Base-by-base conservation (phyloP, 164 flowering plant genomes). In the Kalanchoe fedtschenkoi region DNA sequence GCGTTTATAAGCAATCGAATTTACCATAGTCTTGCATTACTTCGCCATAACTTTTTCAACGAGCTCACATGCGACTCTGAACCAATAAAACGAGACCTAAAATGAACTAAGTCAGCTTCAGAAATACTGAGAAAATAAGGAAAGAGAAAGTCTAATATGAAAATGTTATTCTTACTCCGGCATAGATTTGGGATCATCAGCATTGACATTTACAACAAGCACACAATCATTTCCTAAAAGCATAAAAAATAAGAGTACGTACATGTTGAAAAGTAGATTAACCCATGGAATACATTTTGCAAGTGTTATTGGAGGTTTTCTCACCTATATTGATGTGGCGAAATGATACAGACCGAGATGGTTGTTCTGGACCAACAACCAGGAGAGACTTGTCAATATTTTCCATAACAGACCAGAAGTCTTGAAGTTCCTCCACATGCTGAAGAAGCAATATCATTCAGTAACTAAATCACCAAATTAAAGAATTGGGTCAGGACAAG, bases 81-180 rank as follows among this genome's bases (percentile, higher is more conserved):
- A 65, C 91, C 91, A 63, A 89, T 60, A 68, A 89, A 83, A 32
- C 96, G 92, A 61, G 85, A 82, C 74, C 96, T 89, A 62, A 17
- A 39, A 62, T 60, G 72, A 63, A 17, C 61, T 22, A 51, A 51
- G 56, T 51, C 56, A 51, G 44, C 21, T 21, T 58, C 44, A 3
- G 17, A 51, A 38, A 44, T 35, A 71, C 32, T 68, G 62, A 63
- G 62, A 29, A 41, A 43, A 39, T 30, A 58, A 3, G 2, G 17
- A 13, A 51, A 62, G 5, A 8, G 21, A 75, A 9, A 13, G 44
- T 9, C 8, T 26, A 26, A 3, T 38, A 29, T 8, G 47, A 26
- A 34, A 22, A 53, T 37, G 26, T 17, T 28, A 63, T 61, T 60
- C 83, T 70, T 84, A 89, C 96, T 89, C 96, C 46, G 89, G 93